A percentile compares a stretch with the other conserved stretches of the same genome.
Conservation (phyloP, 495 filamentous ascomycete genomes). For the Aspergillus biplanus region DNA sequence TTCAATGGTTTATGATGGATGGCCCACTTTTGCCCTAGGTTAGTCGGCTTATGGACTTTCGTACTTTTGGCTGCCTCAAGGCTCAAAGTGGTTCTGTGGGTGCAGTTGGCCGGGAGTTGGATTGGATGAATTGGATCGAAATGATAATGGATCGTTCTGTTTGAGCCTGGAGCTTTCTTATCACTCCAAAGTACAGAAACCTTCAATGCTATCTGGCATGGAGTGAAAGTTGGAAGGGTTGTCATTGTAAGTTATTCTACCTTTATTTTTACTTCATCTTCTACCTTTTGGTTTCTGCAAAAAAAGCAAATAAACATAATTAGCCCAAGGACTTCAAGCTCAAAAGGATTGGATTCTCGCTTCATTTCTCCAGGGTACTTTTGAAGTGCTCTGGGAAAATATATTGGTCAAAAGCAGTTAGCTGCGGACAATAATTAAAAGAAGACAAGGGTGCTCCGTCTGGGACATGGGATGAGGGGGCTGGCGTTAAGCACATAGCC, state of each 20-base stretch:
- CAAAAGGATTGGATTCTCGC: too few species aligned
- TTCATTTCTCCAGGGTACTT: background rate
- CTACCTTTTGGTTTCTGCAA: background rate
- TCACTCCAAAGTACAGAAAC: too few species aligned
- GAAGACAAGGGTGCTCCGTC: conserved; percentile 5
- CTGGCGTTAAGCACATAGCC: conserved; percentile 21
- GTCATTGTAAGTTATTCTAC: too few species aligned
- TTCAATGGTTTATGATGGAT: background rate
- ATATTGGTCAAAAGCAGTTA: background rate
- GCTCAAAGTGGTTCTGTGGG: background rate
- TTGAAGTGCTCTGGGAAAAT: background rate
- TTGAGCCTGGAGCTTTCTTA: too few species aligned
- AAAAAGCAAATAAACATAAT: background rate
- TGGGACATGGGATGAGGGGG: conserved; percentile 6
- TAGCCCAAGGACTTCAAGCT: too few species aligned
- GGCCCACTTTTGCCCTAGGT: conserved; percentile 4
- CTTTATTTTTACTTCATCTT: background rate
- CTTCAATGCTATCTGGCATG: too few species aligned
- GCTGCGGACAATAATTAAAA: conserved; percentile 1
- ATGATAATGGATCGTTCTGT: background rate
- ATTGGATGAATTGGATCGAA: background rate
- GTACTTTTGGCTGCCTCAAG: background rate
- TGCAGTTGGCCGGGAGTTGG: background rate
- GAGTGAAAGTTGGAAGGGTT: too few species aligned
- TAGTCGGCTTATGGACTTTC: background rate